Conservation (phyloP, 2,329 filamentous ascomycete genomes). For the Albophoma yamanashiensis region DNA sequence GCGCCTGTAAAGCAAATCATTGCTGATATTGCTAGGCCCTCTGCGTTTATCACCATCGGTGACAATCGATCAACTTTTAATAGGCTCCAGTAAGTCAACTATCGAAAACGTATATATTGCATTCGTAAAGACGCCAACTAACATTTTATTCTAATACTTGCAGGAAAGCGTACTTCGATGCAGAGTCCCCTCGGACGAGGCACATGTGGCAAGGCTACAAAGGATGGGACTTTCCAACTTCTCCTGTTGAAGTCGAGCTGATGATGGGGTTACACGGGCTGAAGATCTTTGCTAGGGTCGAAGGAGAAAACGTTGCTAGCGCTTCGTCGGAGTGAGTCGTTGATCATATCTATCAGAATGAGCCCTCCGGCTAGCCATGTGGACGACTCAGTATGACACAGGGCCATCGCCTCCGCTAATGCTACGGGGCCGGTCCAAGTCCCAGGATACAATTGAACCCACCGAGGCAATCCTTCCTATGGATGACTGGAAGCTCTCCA, state of each 20-base stretch:
- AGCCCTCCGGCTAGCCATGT: no score
- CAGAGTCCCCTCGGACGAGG: not conserved
- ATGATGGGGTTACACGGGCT: not conserved
- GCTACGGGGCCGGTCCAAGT: no score
- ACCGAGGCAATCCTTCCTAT: no score
- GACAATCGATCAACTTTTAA: not conserved
- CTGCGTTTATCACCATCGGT: not conserved
- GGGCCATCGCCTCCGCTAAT: no score
- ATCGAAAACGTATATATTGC: not conserved
- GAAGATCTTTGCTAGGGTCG: not conserved
- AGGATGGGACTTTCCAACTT: not conserved
- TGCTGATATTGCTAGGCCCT: not conserved
- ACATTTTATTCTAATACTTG: not conserved
- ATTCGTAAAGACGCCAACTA: not conserved
- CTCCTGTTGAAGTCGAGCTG: not conserved
- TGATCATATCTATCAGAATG: no score
- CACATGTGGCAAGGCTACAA: not conserved
- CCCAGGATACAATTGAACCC: no score
- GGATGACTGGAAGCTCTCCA: no score
- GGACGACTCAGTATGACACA: no score
- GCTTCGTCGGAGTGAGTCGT: not conserved
- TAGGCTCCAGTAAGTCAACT: not conserved
- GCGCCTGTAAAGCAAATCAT: not conserved
- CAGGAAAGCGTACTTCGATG: not conserved
- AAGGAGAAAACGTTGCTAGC: not conserved